Conservation (phyloP, 2,329 filamentous ascomycete genomes). For the Metarhizium brunneum region DNA sequence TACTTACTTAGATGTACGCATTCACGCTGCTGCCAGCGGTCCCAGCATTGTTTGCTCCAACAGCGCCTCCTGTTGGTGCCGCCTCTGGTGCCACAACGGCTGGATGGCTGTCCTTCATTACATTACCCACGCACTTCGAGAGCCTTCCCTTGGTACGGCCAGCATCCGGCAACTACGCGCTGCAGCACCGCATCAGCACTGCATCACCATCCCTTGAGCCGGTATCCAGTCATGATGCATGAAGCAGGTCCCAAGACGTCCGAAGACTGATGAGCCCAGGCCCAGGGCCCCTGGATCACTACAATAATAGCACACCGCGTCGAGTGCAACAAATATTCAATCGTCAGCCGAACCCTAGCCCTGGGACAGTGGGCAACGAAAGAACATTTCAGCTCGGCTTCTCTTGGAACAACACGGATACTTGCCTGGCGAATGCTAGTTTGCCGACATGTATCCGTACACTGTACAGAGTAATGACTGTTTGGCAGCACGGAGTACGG, state of each 20-base stretch:
- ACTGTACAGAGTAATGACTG: not conserved
- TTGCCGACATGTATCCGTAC: not conserved
- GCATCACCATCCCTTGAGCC: not conserved
- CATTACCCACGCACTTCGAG: too few relatives aligned
- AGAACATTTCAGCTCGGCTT: not conserved
- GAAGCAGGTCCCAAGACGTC: not conserved
- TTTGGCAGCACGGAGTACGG: not conserved
- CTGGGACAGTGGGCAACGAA: not conserved
- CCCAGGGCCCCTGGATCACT: not conserved
- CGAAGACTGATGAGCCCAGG: not conserved
- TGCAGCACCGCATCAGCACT: not conserved
- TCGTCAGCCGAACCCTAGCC: not conserved
- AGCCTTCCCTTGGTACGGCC: too few relatives aligned
- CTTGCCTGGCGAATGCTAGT: not conserved
- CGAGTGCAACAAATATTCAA: not conserved
- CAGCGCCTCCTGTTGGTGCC: not conserved
- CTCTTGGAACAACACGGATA: not conserved
- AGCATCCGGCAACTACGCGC: not conserved
- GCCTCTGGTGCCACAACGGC: not conserved
- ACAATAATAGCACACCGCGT: not conserved
- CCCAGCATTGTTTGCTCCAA: not conserved
- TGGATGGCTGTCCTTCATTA: too few relatives aligned
- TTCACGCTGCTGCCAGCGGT: too few relatives aligned
- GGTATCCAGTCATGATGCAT: constrained; percentile 1
- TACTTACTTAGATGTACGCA: too few relatives aligned